phyloP scores from a whole-genome alignment of 495 filamentous ascomycete genomes.

The Penicillium diatomitis region DNA sequence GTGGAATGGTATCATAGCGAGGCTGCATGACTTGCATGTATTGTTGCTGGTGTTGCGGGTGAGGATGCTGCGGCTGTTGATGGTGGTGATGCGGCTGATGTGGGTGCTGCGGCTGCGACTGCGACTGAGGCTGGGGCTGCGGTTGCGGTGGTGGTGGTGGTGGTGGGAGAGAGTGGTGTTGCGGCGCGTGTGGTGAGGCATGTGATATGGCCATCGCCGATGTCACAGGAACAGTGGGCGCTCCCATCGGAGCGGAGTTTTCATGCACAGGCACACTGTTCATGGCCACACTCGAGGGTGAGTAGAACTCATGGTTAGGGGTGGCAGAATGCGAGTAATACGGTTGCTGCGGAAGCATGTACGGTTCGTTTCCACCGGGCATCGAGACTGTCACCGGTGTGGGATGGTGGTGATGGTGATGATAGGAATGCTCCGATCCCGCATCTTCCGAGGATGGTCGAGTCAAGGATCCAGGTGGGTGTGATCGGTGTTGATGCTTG shows the following conservation, averaged over 20 bases:
- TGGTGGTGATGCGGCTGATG: constrained; percentile 24
- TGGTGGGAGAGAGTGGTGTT: constrained; percentile 14
- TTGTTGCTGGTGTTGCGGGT: constrained; percentile 18
- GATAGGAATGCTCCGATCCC: constrained; percentile 33
- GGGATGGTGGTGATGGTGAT: constrained; percentile 15
- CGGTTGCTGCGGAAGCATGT: constrained; percentile 31
- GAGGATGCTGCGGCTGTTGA: constrained; percentile 22
- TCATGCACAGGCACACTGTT: constrained; percentile 24
- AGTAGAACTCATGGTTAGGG: constrained; percentile 32
- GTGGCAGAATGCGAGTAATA: constrained; percentile 31
- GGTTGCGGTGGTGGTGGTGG: constrained; percentile 24
- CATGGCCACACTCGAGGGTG: constrained; percentile 26
- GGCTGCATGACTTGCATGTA: constrained; percentile 34
- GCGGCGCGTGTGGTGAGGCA: constrained; percentile 27
- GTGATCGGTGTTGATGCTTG: constrained; percentile 66
- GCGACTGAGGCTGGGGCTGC: constrained; percentile 16
- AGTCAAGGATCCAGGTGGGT: constrained; percentile 49
- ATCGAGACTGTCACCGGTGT: constrained; percentile 21
- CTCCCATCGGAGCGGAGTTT: constrained; percentile 18
- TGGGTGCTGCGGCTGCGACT: constrained; percentile 15
- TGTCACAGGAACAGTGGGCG: constrained; percentile 24
- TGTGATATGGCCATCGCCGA: constrained; percentile 27
- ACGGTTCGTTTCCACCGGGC: constrained; percentile 30
- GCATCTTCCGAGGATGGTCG: constrained; percentile 36
- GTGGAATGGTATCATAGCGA: constrained; percentile 28